Conservation (phyloP, 805 yeast species). For the Teunomyces barrocoloradensis region DNA sequence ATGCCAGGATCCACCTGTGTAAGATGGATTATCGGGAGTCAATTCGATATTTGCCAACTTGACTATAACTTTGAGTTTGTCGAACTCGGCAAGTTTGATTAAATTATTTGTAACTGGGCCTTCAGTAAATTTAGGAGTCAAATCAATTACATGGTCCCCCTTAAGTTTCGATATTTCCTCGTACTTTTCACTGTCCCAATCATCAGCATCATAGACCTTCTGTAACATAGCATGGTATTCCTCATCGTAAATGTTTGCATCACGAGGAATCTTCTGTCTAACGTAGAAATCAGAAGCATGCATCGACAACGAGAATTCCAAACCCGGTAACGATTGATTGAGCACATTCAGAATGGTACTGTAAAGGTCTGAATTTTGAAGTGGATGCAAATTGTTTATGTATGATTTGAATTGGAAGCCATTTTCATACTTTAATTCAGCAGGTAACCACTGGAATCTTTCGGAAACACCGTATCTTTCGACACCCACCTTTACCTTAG, state of each 20-base stretch:
- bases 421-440: constrained; percentile 5
- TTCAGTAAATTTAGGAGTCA: constrained; percentile 3
- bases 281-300: constrained; percentile 15
- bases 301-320: constrained; percentile 25
- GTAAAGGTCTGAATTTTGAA: constrained; percentile 21
- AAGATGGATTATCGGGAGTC: constrained; percentile 38
- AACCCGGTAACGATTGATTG: constrained; percentile 28
- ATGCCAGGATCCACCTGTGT: constrained; percentile 43
- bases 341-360: constrained; percentile 28
- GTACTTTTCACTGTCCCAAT: neutral
- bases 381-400: constrained; percentile 42
- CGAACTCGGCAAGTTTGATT: constrained; percentile 15
- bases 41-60: constrained; percentile 41
- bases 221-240: constrained; percentile 11
- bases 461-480: constrained; percentile 8
- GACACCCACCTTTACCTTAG: constrained; percentile 4
- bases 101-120: constrained; percentile 5
- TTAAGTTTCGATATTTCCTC: neutral
- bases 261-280: constrained; percentile 14
- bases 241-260: constrained; percentile 12
- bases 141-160: neutral
- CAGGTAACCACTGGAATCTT: constrained; percentile 15
- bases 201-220: constrained; percentile 1
- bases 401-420: constrained; percentile 28
- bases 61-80: constrained; percentile 33